Evolutionary conservation across 495 filamentous ascomycete genomes (phyloP).

Genomic region (Hypoxylon perforatum): DNA sequence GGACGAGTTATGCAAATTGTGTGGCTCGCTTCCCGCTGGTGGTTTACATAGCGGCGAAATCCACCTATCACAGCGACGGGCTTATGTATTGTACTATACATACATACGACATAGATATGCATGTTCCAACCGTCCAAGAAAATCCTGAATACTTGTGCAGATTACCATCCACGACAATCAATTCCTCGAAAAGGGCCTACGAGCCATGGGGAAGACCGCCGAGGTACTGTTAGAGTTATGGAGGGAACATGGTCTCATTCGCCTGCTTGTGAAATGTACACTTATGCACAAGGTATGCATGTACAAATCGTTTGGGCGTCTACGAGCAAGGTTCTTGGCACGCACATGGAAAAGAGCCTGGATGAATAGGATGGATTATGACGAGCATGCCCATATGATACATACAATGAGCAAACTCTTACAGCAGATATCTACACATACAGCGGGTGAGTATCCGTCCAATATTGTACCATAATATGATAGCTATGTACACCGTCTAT

Average conservation of each 20-base stretch:
- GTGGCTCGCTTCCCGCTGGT: constrained; percentile 46
- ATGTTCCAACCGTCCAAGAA: constrained; percentile 43
- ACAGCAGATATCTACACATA: not conserved
- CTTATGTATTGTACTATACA: constrained; percentile 33
- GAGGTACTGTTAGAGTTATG: constrained; percentile 27
- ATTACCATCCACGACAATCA: constrained; percentile 37
- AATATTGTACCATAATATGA: not conserved
- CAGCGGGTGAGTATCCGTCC: constrained; percentile 2
- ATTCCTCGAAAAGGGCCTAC: constrained; percentile 17
- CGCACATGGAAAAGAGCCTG: constrained; percentile 14
- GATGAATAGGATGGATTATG: constrained; percentile 12
- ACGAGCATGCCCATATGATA: constrained; percentile 21
- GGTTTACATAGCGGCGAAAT: constrained; percentile 45
- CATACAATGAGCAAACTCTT: constrained; percentile 5
- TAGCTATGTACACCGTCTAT: not conserved
- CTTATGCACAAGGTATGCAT: constrained; percentile 28
- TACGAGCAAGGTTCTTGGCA: constrained; percentile 15
- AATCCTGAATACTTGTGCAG: constrained; percentile 43
- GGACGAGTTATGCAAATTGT: constrained; percentile 48
- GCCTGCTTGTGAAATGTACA: constrained; percentile 12
- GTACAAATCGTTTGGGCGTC: constrained; percentile 6
- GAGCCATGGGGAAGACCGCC: constrained; percentile 34
- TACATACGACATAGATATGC: constrained; percentile 41
- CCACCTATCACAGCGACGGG: constrained; percentile 45
- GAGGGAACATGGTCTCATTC: constrained; percentile 18